These are phyloP conservation scores for Trichosporon asahii DNA, from an alignment of 1,284 basidiomycete genomes.

Conservation along the genomic window DNA sequence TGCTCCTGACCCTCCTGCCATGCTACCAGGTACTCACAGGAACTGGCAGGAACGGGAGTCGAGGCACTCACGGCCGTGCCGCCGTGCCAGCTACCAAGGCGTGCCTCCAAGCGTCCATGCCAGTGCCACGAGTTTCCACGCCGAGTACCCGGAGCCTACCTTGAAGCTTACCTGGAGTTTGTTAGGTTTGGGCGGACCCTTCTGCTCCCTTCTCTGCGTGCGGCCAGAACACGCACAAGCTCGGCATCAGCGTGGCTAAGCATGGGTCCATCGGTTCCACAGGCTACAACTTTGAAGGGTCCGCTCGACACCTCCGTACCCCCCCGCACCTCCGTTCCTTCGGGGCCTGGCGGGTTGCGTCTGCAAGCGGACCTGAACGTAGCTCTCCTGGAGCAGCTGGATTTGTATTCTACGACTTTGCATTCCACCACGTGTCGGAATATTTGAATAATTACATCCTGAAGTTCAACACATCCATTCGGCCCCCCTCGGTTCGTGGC, in stretches of 20 bases:
- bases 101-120: neutral
- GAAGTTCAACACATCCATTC: neutral
- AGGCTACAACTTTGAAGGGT: neutral
- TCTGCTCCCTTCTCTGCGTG: neutral
- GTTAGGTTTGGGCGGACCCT: neutral
- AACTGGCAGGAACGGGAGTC: neutral
- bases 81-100: neutral
- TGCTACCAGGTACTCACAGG: slow-evolving; percentile 8
- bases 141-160: no score
- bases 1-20: neutral
- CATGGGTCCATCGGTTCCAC: neutral
- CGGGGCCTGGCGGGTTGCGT: neutral
- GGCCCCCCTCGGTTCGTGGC: neutral
- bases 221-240: neutral
- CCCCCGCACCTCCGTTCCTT: neutral
- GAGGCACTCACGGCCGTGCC: neutral
- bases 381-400: no score
- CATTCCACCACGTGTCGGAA: neutral
- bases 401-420: neutral
- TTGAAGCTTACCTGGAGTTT: no score
- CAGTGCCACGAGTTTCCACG: neutral
- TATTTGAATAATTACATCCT: neutral
- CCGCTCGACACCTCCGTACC: neutral
- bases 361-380: no score
- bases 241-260: no score